A percentile compares a stretch with the other conserved stretches of the same genome.
These are phyloP conservation scores for Amphirosellinia nigrospora DNA, from an alignment of 495 filamentous ascomycete genomes.

Conservation along the genomic window DNA sequence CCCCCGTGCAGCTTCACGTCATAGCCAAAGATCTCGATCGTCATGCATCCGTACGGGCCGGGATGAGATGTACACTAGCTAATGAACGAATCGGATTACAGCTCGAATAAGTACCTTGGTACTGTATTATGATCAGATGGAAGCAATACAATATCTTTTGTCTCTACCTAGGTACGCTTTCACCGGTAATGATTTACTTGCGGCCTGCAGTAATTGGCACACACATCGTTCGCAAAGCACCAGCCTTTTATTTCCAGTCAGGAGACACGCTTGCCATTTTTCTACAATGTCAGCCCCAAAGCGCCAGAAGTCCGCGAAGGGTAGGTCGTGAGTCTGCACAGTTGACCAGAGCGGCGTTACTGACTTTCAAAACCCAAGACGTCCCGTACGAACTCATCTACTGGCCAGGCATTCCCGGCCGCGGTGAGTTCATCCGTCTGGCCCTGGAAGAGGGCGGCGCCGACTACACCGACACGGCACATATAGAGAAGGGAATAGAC, in stretches of 20 bases:
- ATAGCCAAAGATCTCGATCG: background rate
- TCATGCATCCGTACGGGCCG: background rate
- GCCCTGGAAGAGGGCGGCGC: conserved; percentile 65
- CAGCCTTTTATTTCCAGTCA: background rate
- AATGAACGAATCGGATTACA: conserved; percentile 13
- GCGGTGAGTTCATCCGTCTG: conserved; percentile 70
- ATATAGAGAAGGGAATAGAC: conserved; percentile 44
- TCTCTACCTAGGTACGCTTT: too few relatives aligned
- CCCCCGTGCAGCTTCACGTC: conserved; percentile 2
- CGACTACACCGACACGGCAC: conserved; percentile 64
- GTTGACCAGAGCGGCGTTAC: background rate
- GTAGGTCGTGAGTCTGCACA: background rate
- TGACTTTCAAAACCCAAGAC: conserved; percentile 28
- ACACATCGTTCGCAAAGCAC: background rate
- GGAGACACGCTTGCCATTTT: conserved; percentile 13
- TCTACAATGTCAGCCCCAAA: conserved; percentile 41
- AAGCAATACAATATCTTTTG: background rate
- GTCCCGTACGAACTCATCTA: conserved; percentile 65
- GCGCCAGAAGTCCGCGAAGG: conserved; percentile 48
- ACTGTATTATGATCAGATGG: background rate
- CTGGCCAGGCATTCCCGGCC: conserved; percentile 68
- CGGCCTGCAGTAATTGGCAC: background rate
- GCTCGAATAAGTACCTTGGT: background rate
- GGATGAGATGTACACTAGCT: background rate
- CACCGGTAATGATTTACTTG: background rate